Percentiles rank a stretch among this genome's conserved stretches.
Conservation (phyloP, 192 early-diverging fungal genomes). For the Linderina pennispora region DNA sequence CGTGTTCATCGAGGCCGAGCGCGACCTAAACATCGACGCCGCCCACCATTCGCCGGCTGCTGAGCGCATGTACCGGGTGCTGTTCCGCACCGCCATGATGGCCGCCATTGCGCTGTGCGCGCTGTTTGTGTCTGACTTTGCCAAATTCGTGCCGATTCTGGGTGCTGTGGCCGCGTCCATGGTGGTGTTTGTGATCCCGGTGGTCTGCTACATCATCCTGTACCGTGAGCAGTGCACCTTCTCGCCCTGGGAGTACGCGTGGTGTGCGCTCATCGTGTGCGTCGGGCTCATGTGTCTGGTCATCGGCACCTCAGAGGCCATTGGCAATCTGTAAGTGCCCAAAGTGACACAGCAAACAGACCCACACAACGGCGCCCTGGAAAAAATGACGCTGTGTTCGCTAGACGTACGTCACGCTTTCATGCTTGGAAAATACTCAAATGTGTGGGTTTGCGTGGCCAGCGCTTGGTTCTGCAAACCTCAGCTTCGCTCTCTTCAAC, state of each 20-base stretch:
- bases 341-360: too few relatives aligned
- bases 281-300: conserved; percentile 34
- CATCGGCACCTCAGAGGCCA: conserved; percentile 35
- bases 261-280: conserved; percentile 28
- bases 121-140: conserved; percentile 71
- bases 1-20: conserved; percentile 68
- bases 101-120: conserved; percentile 52
- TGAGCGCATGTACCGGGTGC: conserved; percentile 47
- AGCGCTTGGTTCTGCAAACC: too few relatives aligned
- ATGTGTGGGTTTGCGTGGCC: too few relatives aligned
- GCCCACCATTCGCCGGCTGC: conserved; percentile 14
- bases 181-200: conserved; percentile 81
- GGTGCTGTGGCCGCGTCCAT: conserved; percentile 69
- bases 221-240: conserved; percentile 25
- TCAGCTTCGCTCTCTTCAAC: too few relatives aligned
- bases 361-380: too few relatives aligned
- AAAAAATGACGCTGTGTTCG: too few relatives aligned
- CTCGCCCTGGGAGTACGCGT: conserved; percentile 20
- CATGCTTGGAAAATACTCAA: too few relatives aligned
- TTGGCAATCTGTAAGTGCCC: conserved; percentile 13
- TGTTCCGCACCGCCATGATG: conserved; percentile 55
- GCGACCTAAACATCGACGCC: conserved; percentile 50
- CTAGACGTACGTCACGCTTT: too few relatives aligned
- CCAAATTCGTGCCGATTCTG: conserved; percentile 72
- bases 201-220: conserved; percentile 67